Base-by-base conservation (phyloP, 139 green algal species). In the Edaphochlamys debaryana region DNA sequence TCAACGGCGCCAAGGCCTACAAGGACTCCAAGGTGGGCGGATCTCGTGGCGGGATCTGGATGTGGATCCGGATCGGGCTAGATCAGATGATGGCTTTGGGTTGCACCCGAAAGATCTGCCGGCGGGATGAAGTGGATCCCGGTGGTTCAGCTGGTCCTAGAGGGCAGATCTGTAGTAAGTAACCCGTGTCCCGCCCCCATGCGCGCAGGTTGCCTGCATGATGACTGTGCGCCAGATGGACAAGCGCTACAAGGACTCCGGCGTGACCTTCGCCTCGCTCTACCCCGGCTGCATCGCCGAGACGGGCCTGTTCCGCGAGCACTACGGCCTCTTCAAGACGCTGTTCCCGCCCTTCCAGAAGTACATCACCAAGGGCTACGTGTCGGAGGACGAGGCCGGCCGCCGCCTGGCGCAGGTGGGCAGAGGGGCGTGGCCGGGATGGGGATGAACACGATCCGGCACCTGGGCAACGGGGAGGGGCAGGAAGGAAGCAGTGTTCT, bases 241-340 rank as follows among this genome's bases (percentile, higher is more conserved):
- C 84, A 30, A 82, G 77, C 93, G 96, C 63, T 96, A 90, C 71
- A 87, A 95, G 82, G 90, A 95, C 19, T 77, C 79, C 27, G 94
- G 95, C 50, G 80, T 99, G 34, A 93, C 88, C 36, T 99, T 99
- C 72, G 79, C 88, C 29, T 95, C 93, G 32, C 92, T 99, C 45
- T 99, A 99, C 94, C 96, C 96, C 19, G 96, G 96, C 66, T 99
- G 96, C 94, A 98, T 99, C 64, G 96, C 96, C 0, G 94, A 98
- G 86, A 98, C 96, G 0, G 92, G 91, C 13, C 94, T 99, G 60
- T 99, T 99, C 94, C 93, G 96, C 74, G 92, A 96, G 84, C 94
- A 99, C 88, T 81, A 88, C 36, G 48, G 52, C 25, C 83, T 95
- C 0, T 98, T 98, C 95, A 86, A 84, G 48, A 96, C 82, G 20